Evolutionary conservation across 768 basidiomycete genomes (phyloP).

Genomic region (Tephrocybe rancida): DNA sequence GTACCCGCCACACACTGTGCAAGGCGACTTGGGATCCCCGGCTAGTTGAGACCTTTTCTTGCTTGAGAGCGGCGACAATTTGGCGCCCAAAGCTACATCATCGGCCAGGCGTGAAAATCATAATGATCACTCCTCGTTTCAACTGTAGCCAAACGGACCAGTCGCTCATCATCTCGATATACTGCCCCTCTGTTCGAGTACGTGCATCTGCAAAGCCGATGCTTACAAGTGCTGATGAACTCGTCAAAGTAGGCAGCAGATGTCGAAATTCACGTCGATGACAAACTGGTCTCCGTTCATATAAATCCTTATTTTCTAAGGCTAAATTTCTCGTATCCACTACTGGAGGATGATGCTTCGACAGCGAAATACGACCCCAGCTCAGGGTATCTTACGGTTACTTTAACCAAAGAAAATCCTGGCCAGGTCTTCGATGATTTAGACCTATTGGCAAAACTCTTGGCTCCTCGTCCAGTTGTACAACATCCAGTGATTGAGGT

Average conservation of each 20-base stretch:
- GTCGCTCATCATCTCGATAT: conserved; percentile 59
- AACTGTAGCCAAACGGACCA: conserved; percentile 63
- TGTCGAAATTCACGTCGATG: conserved; percentile 77
- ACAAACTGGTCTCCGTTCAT: conserved; percentile 68
- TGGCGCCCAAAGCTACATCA: background rate
- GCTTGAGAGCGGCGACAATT: background rate
- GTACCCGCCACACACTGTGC: background rate
- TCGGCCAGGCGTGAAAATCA: background rate
- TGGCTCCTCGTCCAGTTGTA: conserved; percentile 61
- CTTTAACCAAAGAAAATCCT: conserved; percentile 65
- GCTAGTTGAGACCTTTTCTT: background rate
- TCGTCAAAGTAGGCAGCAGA: conserved; percentile 70
- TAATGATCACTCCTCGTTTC: conserved; percentile 80
- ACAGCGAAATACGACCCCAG: conserved; percentile 76
- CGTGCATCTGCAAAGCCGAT: conserved; percentile 28
- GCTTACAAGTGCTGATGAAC: conserved; percentile 13
- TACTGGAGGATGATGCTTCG: conserved; percentile 70
- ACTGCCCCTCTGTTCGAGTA: conserved; percentile 76
- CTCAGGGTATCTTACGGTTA: conserved; percentile 77
- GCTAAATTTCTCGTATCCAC: conserved; percentile 68
- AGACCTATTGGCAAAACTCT: conserved; percentile 75
- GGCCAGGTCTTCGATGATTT: conserved; percentile 77
- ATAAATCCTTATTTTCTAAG: conserved; percentile 87
- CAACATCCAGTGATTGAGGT: conserved; percentile 59
- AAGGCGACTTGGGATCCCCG: background rate